Evolutionary conservation across 129 eudicot species (phyloP), one percentile per base, ranked within the genome.

Genomic region (Dittrichia graveolens): DNA sequence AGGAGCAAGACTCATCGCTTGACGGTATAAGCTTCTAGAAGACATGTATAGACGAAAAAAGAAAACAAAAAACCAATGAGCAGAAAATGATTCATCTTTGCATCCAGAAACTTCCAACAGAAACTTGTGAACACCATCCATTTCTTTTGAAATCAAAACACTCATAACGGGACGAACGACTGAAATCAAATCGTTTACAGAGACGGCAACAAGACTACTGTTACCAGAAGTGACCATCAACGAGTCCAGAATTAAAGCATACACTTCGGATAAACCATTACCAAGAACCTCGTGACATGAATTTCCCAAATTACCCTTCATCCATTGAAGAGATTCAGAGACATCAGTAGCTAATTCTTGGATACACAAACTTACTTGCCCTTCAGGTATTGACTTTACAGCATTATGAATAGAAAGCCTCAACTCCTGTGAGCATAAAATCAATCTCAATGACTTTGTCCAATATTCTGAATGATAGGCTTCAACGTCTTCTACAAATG

Each of bases 331-430:
- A 13, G 93, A 82, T 74, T 82, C 86, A n/a, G 79, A 80, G 45
- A 94, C 56, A 84, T 94, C 99, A 35, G 80, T 53, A 6, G 71
- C 74, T 67, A 95, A 78, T 18, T 72, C 78, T 49, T 80, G 81
- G 68, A 95, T 74, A 65, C 82, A 81, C 45, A 82, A 88, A 78
- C 86, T 81, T 46, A 77, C 94, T 79, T 95, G 97, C 67, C 99
- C 99, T 82, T 86, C 99, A 0, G 97, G 99, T 63, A 95, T 86
- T 52, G 87, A 74, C 71, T 81, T 86, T n/a, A 88, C 60, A 19
- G 97, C 97, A 73, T 83, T 79, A 72, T 81, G 79, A 75, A 90
- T 74, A 15, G 96, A 85, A 76, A 72, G 77, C 76, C 88, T 83
- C 38, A 95, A 95, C 61, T 86, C 86, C 44, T 67, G 85, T 55